These are phyloP conservation scores for Phanerochaete sordida DNA, from an alignment of 768 basidiomycete species.

Conservation along the genomic window DNA sequence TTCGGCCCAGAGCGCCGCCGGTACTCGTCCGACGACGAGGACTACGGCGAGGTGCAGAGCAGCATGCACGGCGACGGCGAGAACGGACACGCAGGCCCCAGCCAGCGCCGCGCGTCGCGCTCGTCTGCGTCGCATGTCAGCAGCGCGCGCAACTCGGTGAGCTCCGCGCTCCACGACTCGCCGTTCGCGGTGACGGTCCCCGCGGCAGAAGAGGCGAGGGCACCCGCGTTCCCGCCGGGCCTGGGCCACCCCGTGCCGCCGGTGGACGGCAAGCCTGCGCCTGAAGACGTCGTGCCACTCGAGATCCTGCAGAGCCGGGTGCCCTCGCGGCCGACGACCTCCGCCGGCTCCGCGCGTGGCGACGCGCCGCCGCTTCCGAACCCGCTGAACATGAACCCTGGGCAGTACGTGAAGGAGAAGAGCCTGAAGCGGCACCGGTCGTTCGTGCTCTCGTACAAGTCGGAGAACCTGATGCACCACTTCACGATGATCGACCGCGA, in stretches of 20 bases:
- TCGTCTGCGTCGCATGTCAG: conserved; percentile 3
- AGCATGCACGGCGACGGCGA: conserved; percentile 2
- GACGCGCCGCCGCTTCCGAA: conserved; percentile 11
- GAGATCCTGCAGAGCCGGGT: conserved; percentile 66
- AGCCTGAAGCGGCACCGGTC: conserved; percentile 52
- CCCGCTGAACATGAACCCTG: conserved; percentile 17
- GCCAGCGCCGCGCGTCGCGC: conserved; percentile 6
- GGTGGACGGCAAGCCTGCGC: conserved; percentile 44
- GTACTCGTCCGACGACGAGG: conserved; percentile 48
- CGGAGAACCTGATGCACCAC: conserved; percentile 66
- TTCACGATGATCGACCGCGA: conserved; percentile 89
- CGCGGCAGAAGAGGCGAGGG: conserved; percentile 18
- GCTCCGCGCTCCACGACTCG: conserved; percentile 7
- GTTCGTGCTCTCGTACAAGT: conserved; percentile 63
- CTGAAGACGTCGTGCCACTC: conserved; percentile 61
- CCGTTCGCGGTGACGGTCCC: conserved; percentile 20
- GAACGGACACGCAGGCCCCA: conserved; percentile 5
- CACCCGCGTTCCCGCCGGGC: conserved; percentile 2
- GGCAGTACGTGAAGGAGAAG: conserved; percentile 9
- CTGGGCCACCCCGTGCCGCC: conserved; percentile 8
- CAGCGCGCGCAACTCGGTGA: conserved; percentile 9
- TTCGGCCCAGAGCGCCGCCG: conserved; percentile 40
- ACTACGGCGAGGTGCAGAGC: conserved; percentile 25
- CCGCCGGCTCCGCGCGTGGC: conserved; percentile 26
- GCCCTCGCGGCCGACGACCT: conserved; percentile 33